Evolutionary conservation across 805 yeast species (phyloP).

Genomic region (Candida ortonii): DNA sequence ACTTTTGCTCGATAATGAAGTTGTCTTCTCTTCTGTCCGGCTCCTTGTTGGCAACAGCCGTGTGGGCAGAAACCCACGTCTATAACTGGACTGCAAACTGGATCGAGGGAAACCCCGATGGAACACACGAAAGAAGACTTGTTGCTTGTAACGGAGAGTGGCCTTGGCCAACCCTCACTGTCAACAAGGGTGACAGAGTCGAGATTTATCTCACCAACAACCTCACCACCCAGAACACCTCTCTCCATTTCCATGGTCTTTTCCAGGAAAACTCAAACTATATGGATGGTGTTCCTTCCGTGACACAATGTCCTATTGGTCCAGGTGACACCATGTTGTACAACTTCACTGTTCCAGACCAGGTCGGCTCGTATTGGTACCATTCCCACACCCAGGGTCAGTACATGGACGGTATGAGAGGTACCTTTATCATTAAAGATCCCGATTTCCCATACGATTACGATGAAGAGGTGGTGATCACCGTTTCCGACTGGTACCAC

Average conservation of each 20-base stretch:
- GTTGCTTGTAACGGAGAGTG: slow-evolving; percentile 52
- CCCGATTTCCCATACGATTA: slow-evolving; percentile 62
- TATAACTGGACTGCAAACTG: slow-evolving; percentile 65
- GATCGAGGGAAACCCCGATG: slow-evolving; percentile 62
- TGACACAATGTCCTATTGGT: slow-evolving; percentile 90
- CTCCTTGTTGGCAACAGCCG: slow-evolving; percentile 19
- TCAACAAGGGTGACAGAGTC: slow-evolving; percentile 76
- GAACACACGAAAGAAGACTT: slow-evolving; percentile 40
- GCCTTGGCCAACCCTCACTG: slow-evolving; percentile 87
- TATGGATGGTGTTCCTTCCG: slow-evolving; percentile 90
- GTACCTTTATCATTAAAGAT: slow-evolving; percentile 68
- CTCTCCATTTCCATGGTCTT: slow-evolving; percentile 92
- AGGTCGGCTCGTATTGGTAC: slow-evolving; percentile 94
- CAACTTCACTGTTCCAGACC: slow-evolving; percentile 82
- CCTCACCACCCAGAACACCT: slow-evolving; percentile 62
- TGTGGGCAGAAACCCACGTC: slow-evolving; percentile 49
- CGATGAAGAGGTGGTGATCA: slow-evolving; percentile 72
- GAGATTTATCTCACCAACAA: slow-evolving; percentile 73
- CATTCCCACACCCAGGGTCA: slow-evolving; percentile 91
- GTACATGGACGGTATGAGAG: slow-evolving; percentile 92
- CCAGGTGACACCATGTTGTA: slow-evolving; percentile 69
- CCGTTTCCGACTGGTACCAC: slow-evolving; percentile 90
- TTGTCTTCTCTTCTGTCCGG: slow-evolving; percentile 13
- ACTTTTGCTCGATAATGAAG: slow-evolving; percentile 17
- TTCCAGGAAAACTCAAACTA: slow-evolving; percentile 71